These are phyloP conservation scores for Fusarium solani-melongenae DNA, from an alignment of 2,329 filamentous ascomycete genomes.

Conservation along the genomic window DNA sequence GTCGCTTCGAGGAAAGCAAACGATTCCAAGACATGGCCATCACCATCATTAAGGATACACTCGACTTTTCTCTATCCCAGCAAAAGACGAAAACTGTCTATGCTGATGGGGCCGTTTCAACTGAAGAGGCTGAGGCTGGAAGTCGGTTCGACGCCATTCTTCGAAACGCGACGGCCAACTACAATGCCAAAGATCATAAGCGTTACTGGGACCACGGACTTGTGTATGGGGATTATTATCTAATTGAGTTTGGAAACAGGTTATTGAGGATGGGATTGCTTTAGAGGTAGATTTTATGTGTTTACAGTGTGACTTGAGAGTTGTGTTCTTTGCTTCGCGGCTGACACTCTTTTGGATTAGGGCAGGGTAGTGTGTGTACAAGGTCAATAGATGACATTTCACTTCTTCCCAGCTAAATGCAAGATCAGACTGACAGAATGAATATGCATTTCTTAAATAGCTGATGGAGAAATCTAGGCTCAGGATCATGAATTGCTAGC, in stretches of 20 bases:
- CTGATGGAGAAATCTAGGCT: background rate
- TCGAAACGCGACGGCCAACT: constrained; percentile 49
- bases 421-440: background rate
- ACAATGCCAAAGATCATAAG: constrained; percentile 46
- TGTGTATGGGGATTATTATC: constrained; percentile 62
- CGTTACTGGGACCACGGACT: constrained; percentile 54
- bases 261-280: constrained; percentile 25
- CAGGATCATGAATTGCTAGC: background rate
- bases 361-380: background rate
- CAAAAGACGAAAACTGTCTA: constrained; percentile 14
- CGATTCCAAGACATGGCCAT: constrained; percentile 45
- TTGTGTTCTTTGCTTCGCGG: background rate
- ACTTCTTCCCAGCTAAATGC: background rate
- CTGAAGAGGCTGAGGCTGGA: background rate
- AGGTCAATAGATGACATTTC: background rate
- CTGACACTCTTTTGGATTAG: background rate
- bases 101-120: background rate
- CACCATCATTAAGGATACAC: constrained; percentile 45
- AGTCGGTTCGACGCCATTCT: constrained; percentile 47
- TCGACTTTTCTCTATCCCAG: constrained; percentile 41
- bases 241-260: constrained; percentile 48
- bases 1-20: constrained; percentile 19
- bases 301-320: background rate
- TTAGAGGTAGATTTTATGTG: background rate
- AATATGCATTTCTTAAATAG: fast-evolving